These are phyloP conservation scores for Amphirosellinia nigrospora DNA, from an alignment of 495 filamentous ascomycete species.

Conservation along the genomic window DNA sequence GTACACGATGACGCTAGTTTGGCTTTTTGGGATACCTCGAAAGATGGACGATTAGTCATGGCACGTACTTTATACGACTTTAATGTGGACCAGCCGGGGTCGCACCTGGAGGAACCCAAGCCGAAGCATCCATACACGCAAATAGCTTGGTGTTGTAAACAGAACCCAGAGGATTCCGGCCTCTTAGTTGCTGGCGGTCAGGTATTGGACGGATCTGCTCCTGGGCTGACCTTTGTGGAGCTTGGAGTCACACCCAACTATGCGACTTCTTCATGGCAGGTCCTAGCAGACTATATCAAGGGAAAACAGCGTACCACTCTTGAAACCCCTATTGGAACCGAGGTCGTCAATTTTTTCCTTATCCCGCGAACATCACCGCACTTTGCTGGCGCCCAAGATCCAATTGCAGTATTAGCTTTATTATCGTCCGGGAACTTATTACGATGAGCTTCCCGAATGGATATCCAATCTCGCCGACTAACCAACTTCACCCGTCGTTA, in stretches of 20 bases:
- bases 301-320: slow-evolving; percentile 72
- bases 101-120: slow-evolving; percentile 61
- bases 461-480: slow-evolving; percentile 86
- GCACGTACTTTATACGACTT: slow-evolving; percentile 78
- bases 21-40: slow-evolving; percentile 87
- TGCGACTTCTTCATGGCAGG: slow-evolving; percentile 85
- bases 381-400: slow-evolving; percentile 87
- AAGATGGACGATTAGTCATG: slow-evolving; percentile 85
- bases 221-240: slow-evolving; percentile 86
- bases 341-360: slow-evolving; percentile 80
- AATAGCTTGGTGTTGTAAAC: slow-evolving; percentile 89
- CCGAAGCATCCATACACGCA: slow-evolving; percentile 66
- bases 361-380: slow-evolving; percentile 82
- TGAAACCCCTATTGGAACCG: slow-evolving; percentile 77
- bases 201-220: slow-evolving; percentile 63
- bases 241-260: slow-evolving; percentile 89
- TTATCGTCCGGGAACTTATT: slow-evolving; percentile 85
- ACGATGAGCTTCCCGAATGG: slow-evolving; percentile 92
- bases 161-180: slow-evolving; percentile 90
- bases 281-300: slow-evolving; percentile 77
- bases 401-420: slow-evolving; percentile 79
- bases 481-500: slow-evolving; percentile 83
- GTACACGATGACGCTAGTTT: slow-evolving; percentile 88
- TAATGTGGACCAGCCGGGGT: slow-evolving; percentile 65
- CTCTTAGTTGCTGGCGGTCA: slow-evolving; percentile 85